These are phyloP conservation scores for Tolypocladium album DNA, from an alignment of 2,329 filamentous ascomycete species.

Conservation along the genomic window DNA sequence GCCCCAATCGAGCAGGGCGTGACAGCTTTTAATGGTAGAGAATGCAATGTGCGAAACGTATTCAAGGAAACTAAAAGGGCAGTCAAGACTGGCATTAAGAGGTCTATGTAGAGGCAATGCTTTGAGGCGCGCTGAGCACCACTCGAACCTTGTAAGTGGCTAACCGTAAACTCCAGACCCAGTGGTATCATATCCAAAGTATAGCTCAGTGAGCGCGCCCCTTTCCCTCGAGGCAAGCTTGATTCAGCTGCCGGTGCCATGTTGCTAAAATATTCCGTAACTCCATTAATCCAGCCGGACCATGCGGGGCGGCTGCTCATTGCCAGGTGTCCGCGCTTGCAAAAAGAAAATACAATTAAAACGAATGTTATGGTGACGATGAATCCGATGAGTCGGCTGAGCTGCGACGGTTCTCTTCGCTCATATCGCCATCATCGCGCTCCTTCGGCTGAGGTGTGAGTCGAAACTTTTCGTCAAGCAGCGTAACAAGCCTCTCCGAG, in stretches of 20 bases:
- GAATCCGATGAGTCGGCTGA: slow-evolving; percentile 22
- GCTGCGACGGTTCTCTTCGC: slow-evolving; percentile 20
- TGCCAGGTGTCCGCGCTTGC: background rate
- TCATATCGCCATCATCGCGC: slow-evolving; percentile 16
- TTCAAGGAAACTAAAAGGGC: slow-evolving; percentile 3
- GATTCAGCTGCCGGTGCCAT: background rate
- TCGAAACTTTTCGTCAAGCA: slow-evolving; percentile 62
- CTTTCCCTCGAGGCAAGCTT: slow-evolving; percentile 4
- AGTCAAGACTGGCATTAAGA: background rate
- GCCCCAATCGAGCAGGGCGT: no score
- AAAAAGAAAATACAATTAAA: slow-evolving; percentile 2
- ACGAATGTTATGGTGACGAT: slow-evolving; percentile 19
- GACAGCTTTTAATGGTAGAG: background rate
- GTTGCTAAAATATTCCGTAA: background rate
- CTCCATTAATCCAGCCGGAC: slow-evolving; percentile 1
- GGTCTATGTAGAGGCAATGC: background rate
- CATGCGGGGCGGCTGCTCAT: background rate
- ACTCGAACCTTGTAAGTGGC: background rate
- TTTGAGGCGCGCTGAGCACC: background rate
- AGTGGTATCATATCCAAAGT: slow-evolving; percentile 25
- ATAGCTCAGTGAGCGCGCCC: slow-evolving; percentile 8
- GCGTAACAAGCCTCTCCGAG: slow-evolving; percentile 57
- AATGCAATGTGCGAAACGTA: slow-evolving; percentile 3
- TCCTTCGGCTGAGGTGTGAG: slow-evolving; percentile 28
- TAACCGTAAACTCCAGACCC: slow-evolving; percentile 17